These are phyloP conservation scores for Capsella bursapastoris DNA, from an alignment of 345 rosid species.

Conservation along the genomic window DNA sequence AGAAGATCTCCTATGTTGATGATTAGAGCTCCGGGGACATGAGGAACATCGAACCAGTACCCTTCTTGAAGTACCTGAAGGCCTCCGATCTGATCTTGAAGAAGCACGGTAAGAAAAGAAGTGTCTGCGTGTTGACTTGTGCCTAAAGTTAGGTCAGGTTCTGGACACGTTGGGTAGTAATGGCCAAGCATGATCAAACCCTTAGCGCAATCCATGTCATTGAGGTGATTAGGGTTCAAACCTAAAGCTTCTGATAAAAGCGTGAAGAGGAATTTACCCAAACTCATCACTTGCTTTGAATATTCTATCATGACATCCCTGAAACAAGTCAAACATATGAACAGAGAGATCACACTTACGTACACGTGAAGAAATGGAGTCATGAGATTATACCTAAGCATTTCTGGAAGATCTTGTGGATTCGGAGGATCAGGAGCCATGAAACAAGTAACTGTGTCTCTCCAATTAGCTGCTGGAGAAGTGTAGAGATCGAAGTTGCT, in stretches of 20 bases:
- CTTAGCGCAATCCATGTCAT: conserved; percentile 49
- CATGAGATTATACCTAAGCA: neutral
- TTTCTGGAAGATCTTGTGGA: neutral
- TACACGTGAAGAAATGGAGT: neutral
- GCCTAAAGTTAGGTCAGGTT: conserved; percentile 60
- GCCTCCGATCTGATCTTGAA: conserved; percentile 7
- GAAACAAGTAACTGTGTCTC: neutral
- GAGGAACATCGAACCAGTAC: neutral
- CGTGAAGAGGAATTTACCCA: conserved; percentile 49
- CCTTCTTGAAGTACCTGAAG: neutral
- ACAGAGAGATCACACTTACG: neutral
- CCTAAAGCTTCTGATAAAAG: conserved; percentile 65
- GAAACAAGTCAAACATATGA: neutral
- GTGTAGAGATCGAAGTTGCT: neutral
- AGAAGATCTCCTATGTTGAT: conserved; percentile 63
- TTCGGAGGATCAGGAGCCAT: neutral
- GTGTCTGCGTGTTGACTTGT: conserved; percentile 51
- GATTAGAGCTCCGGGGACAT: conserved; percentile 53
- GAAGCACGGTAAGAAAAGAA: conserved; percentile 58
- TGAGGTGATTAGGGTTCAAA: conserved; percentile 46
- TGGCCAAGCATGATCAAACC: conserved; percentile 50
- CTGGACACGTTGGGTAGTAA: conserved; percentile 63
- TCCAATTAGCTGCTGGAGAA: neutral
- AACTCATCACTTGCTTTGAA: conserved; percentile 40
- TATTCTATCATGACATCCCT: conserved; percentile 54